A percentile compares a stretch with the other conserved stretches of the same genome.
Conservation (phyloP, 352 stramenopile species). For the Globisporangium orthogonon region DNA sequence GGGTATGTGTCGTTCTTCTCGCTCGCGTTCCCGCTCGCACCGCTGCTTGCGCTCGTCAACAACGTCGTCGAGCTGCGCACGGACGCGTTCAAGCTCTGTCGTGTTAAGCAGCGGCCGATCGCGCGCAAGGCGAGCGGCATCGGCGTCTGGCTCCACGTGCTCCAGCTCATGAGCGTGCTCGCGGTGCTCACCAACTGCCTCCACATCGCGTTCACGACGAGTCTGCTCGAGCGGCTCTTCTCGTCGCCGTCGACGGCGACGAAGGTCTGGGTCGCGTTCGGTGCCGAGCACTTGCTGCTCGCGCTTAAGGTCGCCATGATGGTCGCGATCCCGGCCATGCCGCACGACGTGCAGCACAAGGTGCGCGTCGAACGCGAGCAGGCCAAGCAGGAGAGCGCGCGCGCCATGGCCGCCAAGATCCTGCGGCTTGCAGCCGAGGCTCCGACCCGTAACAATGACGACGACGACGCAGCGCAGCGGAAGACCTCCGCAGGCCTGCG, state of each 20-base stretch:
- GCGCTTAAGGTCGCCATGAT: slow-evolving; percentile 62
- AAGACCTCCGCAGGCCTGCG: too few relatives aligned
- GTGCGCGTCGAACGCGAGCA: slow-evolving; percentile 50
- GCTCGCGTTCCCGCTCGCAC: slow-evolving; percentile 91
- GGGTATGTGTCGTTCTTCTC: slow-evolving; percentile 95
- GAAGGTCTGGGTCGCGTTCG: slow-evolving; percentile 78
- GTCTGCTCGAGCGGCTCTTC: slow-evolving; percentile 44
- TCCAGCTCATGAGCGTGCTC: slow-evolving; percentile 94
- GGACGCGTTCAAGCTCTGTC: slow-evolving; percentile 94
- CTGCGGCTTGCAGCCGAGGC: slow-evolving; percentile 2
- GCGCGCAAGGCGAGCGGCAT: slow-evolving; percentile 92
- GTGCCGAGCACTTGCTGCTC: slow-evolving; percentile 61
- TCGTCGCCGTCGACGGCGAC: slow-evolving; percentile 13
- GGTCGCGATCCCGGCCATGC: slow-evolving; percentile 48
- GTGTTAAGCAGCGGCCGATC: slow-evolving; percentile 86
- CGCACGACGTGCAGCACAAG: slow-evolving; percentile 36
- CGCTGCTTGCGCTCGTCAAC: slow-evolving; percentile 91
- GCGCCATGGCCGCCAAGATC: slow-evolving; percentile 41
- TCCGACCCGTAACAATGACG: too few relatives aligned
- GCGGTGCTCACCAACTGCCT: slow-evolving; percentile 95
- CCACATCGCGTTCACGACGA: slow-evolving; percentile 87
- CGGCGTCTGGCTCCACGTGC: slow-evolving; percentile 81
- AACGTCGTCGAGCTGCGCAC: slow-evolving; percentile 91
- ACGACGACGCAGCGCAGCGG: background rate
- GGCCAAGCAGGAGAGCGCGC: slow-evolving; percentile 65